These are phyloP conservation scores for Handroanthus guayacan DNA, from an alignment of 257 asterid genomes.

Conservation along the genomic window DNA sequence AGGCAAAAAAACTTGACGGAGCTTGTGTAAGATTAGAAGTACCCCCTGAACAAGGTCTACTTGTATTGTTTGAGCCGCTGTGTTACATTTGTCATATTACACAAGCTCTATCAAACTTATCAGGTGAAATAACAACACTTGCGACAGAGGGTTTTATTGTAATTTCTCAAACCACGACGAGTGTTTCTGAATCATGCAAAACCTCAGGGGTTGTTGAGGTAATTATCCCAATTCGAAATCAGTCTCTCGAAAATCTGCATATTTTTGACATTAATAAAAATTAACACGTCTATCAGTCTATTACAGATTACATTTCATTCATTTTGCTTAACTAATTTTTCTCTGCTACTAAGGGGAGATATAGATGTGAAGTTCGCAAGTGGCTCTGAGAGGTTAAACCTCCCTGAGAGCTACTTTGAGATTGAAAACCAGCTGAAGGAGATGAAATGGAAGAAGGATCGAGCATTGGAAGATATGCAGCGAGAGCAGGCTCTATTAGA, in stretches of 20 bases:
- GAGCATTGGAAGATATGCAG: slow-evolving; percentile 61
- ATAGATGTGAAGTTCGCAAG: slow-evolving; percentile 70
- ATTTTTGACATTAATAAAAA: background rate
- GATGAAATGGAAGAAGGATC: slow-evolving; percentile 65
- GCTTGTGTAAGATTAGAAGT: too few species aligned
- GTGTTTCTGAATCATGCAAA: too few species aligned
- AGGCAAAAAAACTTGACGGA: too few species aligned
- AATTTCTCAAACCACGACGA: too few species aligned
- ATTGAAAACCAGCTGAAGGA: slow-evolving; percentile 56
- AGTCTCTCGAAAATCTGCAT: background rate
- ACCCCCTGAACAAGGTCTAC: too few species aligned
- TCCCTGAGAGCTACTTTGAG: slow-evolving; percentile 49
- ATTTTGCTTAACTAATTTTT: slow-evolving; percentile 24
- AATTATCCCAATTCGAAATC: background rate
- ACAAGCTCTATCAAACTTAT: too few species aligned
- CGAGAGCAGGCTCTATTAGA: slow-evolving; percentile 62
- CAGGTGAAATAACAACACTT: too few species aligned
- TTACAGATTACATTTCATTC: slow-evolving; percentile 9
- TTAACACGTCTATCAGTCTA: background rate
- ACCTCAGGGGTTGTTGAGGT: too few species aligned
- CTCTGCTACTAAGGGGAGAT: slow-evolving; percentile 50
- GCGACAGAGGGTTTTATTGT: too few species aligned
- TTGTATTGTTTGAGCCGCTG: too few species aligned
- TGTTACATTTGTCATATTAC: too few species aligned
- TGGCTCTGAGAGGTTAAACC: slow-evolving; percentile 43